phyloP scores from a whole-genome alignment of 306 rosid genomes.

The Lathyrus tuberosus region DNA sequence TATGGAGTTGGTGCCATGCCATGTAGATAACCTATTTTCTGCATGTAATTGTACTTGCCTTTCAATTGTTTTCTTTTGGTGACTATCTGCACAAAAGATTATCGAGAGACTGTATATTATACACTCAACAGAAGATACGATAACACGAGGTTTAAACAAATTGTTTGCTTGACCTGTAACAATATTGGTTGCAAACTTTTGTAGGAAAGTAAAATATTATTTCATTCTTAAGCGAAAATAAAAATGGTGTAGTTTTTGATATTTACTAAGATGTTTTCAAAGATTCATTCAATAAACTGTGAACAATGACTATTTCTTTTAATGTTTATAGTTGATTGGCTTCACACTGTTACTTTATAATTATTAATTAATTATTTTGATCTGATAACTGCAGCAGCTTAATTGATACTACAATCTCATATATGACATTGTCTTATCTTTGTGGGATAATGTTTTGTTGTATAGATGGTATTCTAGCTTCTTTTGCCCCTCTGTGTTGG shows the following conservation, averaged over 20 bases:
- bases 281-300: too few relatives aligned
- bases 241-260: too few relatives aligned
- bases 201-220: background rate
- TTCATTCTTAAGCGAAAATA: background rate
- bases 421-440: too few relatives aligned
- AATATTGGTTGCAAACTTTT: slow-evolving; percentile 5
- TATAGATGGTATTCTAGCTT: background rate
- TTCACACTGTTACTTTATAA: too few relatives aligned
- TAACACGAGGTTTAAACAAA: background rate
- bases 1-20: slow-evolving; percentile 26
- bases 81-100: slow-evolving; percentile 37
- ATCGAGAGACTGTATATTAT: background rate
- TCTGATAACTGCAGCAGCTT: background rate
- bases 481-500: too few relatives aligned
- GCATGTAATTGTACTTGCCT: slow-evolving; percentile 24
- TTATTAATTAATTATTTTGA: background rate
- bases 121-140: background rate
- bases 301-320: too few relatives aligned
- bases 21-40: slow-evolving; percentile 28
- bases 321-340: too few relatives aligned
- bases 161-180: slow-evolving; percentile 4
- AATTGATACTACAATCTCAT: too few relatives aligned
- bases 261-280: too few relatives aligned
- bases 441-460: too few relatives aligned
- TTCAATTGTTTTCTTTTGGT: slow-evolving; percentile 26